Evolutionary conservation across 352 stramenopile species (phyloP).

Genomic region (Globisporangium mamillatum): DNA sequence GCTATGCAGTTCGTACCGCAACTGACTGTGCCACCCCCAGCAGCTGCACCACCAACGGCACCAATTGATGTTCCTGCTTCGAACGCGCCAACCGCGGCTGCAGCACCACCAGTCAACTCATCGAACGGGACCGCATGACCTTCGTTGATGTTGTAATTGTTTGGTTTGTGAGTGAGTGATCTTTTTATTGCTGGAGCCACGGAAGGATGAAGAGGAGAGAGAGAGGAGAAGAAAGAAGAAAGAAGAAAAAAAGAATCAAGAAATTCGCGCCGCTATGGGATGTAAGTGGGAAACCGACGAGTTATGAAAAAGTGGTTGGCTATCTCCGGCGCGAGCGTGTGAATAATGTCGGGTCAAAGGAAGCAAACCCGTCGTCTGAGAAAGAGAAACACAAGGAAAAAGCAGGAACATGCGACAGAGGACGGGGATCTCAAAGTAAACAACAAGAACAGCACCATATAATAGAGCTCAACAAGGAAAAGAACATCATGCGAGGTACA

Average conservation of each 20-base stretch:
- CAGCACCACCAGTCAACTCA: not conserved
- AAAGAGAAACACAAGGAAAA: slow-evolving; percentile 11
- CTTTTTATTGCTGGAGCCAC: slow-evolving; percentile 21
- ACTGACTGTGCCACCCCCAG: not conserved
- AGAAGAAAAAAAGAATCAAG: not conserved
- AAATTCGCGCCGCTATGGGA: not conserved
- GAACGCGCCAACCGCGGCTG: not conserved
- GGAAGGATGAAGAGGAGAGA: slow-evolving; percentile 7
- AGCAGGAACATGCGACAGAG: not conserved
- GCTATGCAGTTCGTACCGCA: not conserved
- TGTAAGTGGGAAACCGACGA: slow-evolving; percentile 2
- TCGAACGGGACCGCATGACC: slow-evolving; percentile 15
- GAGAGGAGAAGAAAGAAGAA: not conserved
- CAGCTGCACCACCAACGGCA: not conserved
- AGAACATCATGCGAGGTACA: not conserved
- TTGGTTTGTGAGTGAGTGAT: slow-evolving; percentile 23
- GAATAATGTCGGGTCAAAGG: slow-evolving; percentile 16
- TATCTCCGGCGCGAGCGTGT: slow-evolving; percentile 13
- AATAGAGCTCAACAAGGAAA: slow-evolving; percentile 18
- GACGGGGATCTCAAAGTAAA: slow-evolving; percentile 1
- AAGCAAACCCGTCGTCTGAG: not conserved
- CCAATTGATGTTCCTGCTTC: not conserved
- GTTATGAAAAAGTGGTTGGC: slow-evolving; percentile 1
- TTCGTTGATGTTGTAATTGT: slow-evolving; percentile 14
- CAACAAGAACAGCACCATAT: slow-evolving; percentile 15